These are phyloP conservation scores for Bertia moriformis DNA, from an alignment of 2,329 filamentous ascomycete genomes.

Conservation along the genomic window DNA sequence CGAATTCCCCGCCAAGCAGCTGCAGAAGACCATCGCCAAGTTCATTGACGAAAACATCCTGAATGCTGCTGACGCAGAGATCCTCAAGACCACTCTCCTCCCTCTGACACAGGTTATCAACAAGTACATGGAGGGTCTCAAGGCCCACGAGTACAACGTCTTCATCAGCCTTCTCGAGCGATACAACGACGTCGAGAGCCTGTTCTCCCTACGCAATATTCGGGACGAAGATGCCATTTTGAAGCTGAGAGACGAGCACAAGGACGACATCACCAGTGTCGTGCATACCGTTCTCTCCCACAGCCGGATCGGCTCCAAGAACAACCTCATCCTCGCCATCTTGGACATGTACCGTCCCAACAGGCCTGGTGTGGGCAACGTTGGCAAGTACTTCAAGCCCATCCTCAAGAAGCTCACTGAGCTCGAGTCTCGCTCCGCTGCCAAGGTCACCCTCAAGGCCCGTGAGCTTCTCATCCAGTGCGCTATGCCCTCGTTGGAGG, in stretches of 20 bases:
- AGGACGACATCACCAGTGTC: slow-evolving; percentile 74
- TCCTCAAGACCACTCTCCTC: slow-evolving; percentile 58
- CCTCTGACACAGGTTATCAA: slow-evolving; percentile 68
- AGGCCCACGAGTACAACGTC: slow-evolving; percentile 74
- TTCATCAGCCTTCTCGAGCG: slow-evolving; percentile 66
- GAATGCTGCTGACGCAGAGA: slow-evolving; percentile 55
- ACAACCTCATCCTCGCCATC: slow-evolving; percentile 79
- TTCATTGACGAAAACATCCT: slow-evolving; percentile 82
- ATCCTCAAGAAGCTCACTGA: slow-evolving; percentile 77
- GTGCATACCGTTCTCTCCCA: slow-evolving; percentile 86
- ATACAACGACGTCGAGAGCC: slow-evolving; percentile 70
- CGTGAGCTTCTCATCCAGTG: slow-evolving; percentile 96
- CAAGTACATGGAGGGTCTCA: slow-evolving; percentile 74
- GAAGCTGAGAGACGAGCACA: slow-evolving; percentile 87
- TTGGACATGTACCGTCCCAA: slow-evolving; percentile 91
- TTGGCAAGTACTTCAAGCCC: slow-evolving; percentile 74
- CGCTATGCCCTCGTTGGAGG: slow-evolving; percentile 86
- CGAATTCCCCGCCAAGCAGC: slow-evolving; percentile 84
- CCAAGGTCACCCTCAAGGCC: slow-evolving; percentile 94
- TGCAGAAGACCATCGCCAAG: slow-evolving; percentile 70
- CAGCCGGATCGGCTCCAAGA: slow-evolving; percentile 84
- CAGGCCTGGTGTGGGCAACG: slow-evolving; percentile 75
- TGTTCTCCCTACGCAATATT: slow-evolving; percentile 71
- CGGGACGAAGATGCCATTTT: slow-evolving; percentile 91
- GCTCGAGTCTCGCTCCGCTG: slow-evolving; percentile 67